Evolutionary conservation across 2,329 filamentous ascomycete species (phyloP).

Genomic region (Xylaria digitata): DNA sequence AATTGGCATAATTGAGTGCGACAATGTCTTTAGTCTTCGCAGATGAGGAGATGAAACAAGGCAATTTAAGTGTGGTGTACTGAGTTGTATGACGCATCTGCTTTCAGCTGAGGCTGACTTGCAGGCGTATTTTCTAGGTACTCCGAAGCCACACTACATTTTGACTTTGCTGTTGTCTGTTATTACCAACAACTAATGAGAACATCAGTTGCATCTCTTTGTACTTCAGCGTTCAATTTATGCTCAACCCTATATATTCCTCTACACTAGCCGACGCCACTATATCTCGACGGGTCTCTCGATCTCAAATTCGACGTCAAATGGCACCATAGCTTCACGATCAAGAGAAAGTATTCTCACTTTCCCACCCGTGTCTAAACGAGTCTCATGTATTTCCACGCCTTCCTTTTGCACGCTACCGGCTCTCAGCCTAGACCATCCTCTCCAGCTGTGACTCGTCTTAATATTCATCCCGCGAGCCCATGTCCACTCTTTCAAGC

Average conservation of each 20-base stretch:
- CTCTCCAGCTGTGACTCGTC: not conserved
- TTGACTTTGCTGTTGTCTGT: no score
- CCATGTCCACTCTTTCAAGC: not conserved
- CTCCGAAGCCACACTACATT: no score
- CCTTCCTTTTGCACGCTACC: not conserved
- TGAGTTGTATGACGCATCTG: not conserved
- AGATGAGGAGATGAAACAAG: not conserved
- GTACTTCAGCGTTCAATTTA: no score
- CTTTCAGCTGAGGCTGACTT: slow-evolving; percentile 13
- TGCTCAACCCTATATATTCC: no score
- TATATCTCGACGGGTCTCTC: no score
- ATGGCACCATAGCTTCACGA: no score
- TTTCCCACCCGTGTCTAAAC: no score
- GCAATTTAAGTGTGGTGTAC: not conserved
- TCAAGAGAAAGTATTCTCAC: no score
- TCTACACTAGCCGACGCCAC: no score
- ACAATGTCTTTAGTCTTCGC: not conserved
- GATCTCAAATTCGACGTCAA: no score
- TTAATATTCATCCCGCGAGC: not conserved
- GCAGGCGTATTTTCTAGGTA: not conserved
- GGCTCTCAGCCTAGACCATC: not conserved
- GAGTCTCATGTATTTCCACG: not conserved
- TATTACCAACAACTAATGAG: no score
- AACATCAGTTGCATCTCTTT: no score
- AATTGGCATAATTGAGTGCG: not conserved